Conservation (phyloP, 2,329 filamentous ascomycete species). For the Nakataea oryzae region DNA sequence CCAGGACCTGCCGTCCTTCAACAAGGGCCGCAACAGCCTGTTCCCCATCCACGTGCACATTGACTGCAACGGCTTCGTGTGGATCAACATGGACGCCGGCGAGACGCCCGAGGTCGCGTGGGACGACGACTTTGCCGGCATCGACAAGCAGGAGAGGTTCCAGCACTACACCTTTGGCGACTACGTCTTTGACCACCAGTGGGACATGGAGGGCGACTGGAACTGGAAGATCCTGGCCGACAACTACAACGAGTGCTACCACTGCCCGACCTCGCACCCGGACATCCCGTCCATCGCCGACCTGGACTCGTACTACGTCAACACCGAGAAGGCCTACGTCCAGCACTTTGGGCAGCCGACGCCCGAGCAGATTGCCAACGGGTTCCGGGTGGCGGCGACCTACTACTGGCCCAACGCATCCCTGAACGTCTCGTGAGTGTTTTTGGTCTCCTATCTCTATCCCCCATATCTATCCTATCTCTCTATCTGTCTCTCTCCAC, state of each 20-base stretch:
- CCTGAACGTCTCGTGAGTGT: conserved; percentile 38
- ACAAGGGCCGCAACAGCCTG: conserved; percentile 43
- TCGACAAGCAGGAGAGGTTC: conserved; percentile 34
- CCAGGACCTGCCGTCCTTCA: conserved; percentile 43
- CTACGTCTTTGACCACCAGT: conserved; percentile 46
- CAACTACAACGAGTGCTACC: conserved; percentile 59
- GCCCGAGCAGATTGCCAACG: conserved; percentile 34
- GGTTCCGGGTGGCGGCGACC: conserved; percentile 32
- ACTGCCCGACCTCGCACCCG: conserved; percentile 49
- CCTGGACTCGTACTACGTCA: conserved; percentile 41
- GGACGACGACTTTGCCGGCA: conserved; percentile 38
- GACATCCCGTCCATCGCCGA: conserved; percentile 46
- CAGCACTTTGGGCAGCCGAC: conserved; percentile 37
- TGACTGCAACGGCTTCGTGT: conserved; percentile 44
- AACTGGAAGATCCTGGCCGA: conserved; percentile 53
- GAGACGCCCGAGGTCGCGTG: conserved; percentile 31
- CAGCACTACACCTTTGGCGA: conserved; percentile 36
- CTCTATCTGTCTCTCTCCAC: too few species aligned
- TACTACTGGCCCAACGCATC: conserved; percentile 42
- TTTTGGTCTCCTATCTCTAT: too few species aligned
- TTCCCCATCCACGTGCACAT: conserved; percentile 43
- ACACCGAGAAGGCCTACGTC: conserved; percentile 36
- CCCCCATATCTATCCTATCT: too few species aligned
- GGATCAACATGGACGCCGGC: conserved; percentile 42
- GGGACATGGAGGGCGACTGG: conserved; percentile 44